Conservation (phyloP, 805 yeast species). For the Debaryomyces prosopidis region DNA sequence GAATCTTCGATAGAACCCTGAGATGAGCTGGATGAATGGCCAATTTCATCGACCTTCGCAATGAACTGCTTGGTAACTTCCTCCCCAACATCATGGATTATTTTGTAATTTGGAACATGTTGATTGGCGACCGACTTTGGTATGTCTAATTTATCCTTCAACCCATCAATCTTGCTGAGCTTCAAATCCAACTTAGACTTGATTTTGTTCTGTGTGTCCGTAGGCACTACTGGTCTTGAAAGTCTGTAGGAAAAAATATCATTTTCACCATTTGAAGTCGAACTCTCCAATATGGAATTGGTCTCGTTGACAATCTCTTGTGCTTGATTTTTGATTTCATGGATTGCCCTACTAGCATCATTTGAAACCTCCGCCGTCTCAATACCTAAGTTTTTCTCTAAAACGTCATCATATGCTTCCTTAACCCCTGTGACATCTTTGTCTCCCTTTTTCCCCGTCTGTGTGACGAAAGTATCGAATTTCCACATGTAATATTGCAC, state of each 20-base stretch:
- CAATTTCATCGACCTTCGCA: conserved; percentile 33
- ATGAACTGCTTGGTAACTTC: conserved; percentile 33
- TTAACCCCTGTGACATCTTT: not conserved
- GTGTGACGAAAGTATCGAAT: conserved; percentile 21
- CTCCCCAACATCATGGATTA: conserved; percentile 34
- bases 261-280: not conserved
- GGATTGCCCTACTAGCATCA: not conserved
- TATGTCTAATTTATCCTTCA: not conserved
- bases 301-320: not conserved
- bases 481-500: conserved; percentile 45
- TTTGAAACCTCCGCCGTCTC: not conserved
- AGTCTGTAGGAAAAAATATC: not conserved
- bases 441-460: conserved; percentile 8
- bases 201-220: not conserved
- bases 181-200: not conserved
- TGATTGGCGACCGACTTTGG: not conserved
- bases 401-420: not conserved
- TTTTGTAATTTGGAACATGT: conserved; percentile 12
- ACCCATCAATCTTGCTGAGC: not conserved
- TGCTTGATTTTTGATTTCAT: not conserved
- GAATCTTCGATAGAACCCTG: conserved; percentile 13
- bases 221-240: not conserved
- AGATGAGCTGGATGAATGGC: conserved; percentile 18
- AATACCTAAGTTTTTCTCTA: not conserved
- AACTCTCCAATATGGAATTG: not conserved